phyloP scores from a whole-genome alignment of 768 basidiomycete genomes.

The Lentinula edodes region DNA sequence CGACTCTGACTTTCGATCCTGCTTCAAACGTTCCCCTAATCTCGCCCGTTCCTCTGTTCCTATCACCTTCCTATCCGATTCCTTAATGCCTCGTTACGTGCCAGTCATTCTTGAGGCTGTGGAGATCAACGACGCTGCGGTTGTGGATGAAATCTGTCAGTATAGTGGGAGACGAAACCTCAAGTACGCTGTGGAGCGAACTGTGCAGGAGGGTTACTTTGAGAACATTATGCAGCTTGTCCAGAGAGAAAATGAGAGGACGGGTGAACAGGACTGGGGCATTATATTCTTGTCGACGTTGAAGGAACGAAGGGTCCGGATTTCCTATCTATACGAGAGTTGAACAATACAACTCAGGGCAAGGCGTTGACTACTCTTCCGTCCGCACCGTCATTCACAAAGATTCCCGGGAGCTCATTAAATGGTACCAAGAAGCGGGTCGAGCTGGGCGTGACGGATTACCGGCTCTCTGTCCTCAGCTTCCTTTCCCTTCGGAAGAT shows the following conservation, averaged over 20 bases:
- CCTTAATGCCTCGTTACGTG: not conserved
- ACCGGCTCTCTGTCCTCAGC: not conserved
- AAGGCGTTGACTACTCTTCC: not conserved
- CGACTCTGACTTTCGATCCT: not conserved
- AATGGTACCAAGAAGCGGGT: not conserved
- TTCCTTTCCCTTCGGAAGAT: too few relatives aligned
- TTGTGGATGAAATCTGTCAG: slow-evolving; percentile 1
- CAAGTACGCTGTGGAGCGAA: not conserved
- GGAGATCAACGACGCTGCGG: not conserved
- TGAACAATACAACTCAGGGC: not conserved
- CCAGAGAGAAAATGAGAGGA: not conserved
- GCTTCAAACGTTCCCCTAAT: not conserved
- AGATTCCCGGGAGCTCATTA: not conserved
- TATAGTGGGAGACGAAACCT: not conserved
- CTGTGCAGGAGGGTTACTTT: not conserved
- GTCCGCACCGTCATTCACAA: not conserved
- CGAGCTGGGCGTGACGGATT: not conserved
- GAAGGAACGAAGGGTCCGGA: not conserved
- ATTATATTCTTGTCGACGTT: not conserved
- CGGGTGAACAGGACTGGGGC: not conserved
- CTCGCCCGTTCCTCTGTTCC: not conserved
- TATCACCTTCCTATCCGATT: not conserved
- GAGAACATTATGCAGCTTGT: not conserved
- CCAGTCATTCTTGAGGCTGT: not conserved
- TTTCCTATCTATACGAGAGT: not conserved